Evolutionary conservation across 805 yeast species (phyloP).

Genomic region (Kodamaea kaohsiungensis): DNA sequence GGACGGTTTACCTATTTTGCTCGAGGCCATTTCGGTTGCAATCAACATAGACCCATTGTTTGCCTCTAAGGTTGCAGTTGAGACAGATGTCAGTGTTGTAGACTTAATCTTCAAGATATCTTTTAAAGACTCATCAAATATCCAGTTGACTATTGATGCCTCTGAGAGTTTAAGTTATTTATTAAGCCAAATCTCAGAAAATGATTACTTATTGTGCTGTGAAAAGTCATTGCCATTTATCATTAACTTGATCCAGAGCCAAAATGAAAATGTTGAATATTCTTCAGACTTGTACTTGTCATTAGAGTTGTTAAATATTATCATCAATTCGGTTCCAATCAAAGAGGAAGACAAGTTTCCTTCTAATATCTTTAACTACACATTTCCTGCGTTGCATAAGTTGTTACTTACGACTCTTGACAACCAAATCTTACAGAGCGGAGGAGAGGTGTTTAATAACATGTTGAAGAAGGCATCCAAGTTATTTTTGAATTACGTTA

Average conservation of each 20-base stretch:
- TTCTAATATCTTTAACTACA: constrained; percentile 37
- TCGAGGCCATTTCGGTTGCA: constrained; percentile 66
- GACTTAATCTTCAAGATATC: constrained; percentile 64
- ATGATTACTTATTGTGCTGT: constrained; percentile 49
- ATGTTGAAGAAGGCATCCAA: constrained; percentile 47
- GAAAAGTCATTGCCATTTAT: constrained; percentile 55
- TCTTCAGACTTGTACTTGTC: constrained; percentile 60
- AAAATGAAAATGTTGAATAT: constrained; percentile 43
- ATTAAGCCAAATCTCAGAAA: constrained; percentile 46
- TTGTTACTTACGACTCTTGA: constrained; percentile 55
- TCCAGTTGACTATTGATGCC: constrained; percentile 66
- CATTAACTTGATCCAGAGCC: constrained; percentile 34
- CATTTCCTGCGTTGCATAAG: constrained; percentile 45
- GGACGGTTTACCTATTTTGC: constrained; percentile 72
- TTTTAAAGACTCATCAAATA: constrained; percentile 71
- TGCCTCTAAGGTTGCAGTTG: constrained; percentile 24
- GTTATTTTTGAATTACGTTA: constrained; percentile 31
- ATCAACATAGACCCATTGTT: constrained; percentile 38
- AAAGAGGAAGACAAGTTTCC: constrained; percentile 29
- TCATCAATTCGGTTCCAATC: constrained; percentile 47
- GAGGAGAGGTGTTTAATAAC: constrained; percentile 71
- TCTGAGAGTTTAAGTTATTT: constrained; percentile 67
- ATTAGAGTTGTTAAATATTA: constrained; percentile 55
- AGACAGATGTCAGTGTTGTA: constrained; percentile 38
- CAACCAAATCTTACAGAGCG: constrained; percentile 73